Evolutionary conservation across 306 rosid species (phyloP), one percentile per base, ranked within the genome.

Genomic region (Vigna radiata): DNA sequence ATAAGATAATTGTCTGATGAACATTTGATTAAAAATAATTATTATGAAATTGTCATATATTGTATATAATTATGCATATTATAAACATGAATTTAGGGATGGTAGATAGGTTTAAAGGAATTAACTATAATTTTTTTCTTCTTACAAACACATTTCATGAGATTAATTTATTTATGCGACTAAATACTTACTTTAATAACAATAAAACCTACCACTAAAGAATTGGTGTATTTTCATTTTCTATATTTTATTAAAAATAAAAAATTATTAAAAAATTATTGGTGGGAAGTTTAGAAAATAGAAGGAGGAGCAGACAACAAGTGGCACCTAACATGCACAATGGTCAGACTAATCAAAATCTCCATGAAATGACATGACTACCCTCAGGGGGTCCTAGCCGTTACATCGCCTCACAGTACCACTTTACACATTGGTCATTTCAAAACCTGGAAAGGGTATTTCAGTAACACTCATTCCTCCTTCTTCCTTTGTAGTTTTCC

Each of bases 311-410:
- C 19, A 56, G 81, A 80, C 87, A 39, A 81, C 85, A 89, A 19
- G 81, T 86, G 87, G 82, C 81, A n/a, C 67, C 73, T 44, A 75
- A 63, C 85, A 80, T 78, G 81, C 88, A 86, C 83, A 76, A 43
- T 61, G 53, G 76, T 60, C 62, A 44, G 17, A 27, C 46, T 54
- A 70, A 78, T 86, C 85, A 85, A 91, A 89, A 33, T 76, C 8
- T 0, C 0, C 0, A 0, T 0, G 69, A 87, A 67, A 81, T 86
- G 77, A 90, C 94, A 0, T 0, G n/a, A 12, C 1, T 71, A 77
- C 88, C 98, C 92, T 84, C 52, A 0, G 1, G 10, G 3, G 8
- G 23, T 85, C 88, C 90, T 96, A 96, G 99, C 99, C 99, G 99
- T 95, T 95, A 81, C 81, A 23, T n/a, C 18, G 68, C 1, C 7